phyloP scores from a whole-genome alignment of 2,329 filamentous ascomycete species.

The Hypoxylon sp. region DNA sequence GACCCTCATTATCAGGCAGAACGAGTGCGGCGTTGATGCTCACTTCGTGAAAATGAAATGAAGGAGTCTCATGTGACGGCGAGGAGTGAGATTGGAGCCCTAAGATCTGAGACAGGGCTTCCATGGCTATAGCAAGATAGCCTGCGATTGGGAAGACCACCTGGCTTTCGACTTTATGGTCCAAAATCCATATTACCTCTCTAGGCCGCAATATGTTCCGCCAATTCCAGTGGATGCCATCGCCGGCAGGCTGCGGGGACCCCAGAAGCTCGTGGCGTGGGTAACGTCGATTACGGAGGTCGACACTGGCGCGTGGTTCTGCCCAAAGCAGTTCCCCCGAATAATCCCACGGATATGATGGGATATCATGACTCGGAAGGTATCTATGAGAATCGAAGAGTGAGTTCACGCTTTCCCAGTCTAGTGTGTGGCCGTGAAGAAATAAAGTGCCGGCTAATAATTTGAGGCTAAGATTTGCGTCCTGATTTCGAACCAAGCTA shows the following conservation, averaged over 20 bases:
- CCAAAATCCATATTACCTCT: slow-evolving; percentile 39
- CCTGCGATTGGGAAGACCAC: slow-evolving; percentile 40
- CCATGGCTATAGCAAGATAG: slow-evolving; percentile 38
- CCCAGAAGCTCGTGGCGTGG: slow-evolving; percentile 39
- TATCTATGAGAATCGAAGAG: background rate
- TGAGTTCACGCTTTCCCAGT: slow-evolving; percentile 11
- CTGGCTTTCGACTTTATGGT: slow-evolving; percentile 38
- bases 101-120: slow-evolving; percentile 31
- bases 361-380: slow-evolving; percentile 41
- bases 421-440: background rate
- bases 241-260: slow-evolving; percentile 4
- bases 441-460: background rate
- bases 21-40: slow-evolving; percentile 18
- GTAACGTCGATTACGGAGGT: slow-evolving; percentile 25
- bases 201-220: slow-evolving; percentile 31
- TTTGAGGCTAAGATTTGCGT: background rate
- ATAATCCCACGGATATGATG: slow-evolving; percentile 56
- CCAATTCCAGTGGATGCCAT: slow-evolving; percentile 38
- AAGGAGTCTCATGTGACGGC: too few species aligned
- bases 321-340: slow-evolving; percentile 12
- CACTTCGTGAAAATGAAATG: slow-evolving; percentile 23
- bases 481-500: too few species aligned
- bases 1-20: background rate
- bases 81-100: background rate
- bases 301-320: slow-evolving; percentile 31